Conservation (phyloP, 2,329 filamentous ascomycete species). For the Colletotrichum gloeosporioides region DNA sequence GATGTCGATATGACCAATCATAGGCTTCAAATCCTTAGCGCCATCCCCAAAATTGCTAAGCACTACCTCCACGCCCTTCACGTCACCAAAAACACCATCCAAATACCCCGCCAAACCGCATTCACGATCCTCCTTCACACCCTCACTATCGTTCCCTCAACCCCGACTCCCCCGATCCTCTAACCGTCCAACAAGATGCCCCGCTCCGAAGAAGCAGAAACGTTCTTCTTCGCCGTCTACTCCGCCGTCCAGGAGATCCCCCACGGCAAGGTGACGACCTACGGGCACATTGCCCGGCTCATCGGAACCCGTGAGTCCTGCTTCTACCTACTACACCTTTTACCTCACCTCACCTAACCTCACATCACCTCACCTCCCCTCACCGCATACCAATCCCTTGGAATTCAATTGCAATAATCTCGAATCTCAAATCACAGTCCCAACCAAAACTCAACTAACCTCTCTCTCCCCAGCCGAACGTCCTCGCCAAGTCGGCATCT, state of each 20-base stretch:
- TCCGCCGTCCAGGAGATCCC: conserved; percentile 86
- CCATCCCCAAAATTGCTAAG: neutral
- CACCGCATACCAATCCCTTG: neutral
- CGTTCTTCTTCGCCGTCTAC: conserved; percentile 82
- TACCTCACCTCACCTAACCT: neutral
- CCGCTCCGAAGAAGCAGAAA: conserved; percentile 74
- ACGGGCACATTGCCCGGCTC: conserved; percentile 79
- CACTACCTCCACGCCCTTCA: neutral
- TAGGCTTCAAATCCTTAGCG: neutral
- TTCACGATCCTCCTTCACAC: neutral
- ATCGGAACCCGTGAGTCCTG: conserved; percentile 71
- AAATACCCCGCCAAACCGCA: neutral
- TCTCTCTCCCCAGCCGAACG: conserved; percentile 61
- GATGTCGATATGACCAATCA: neutral
- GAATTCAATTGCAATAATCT: neutral
- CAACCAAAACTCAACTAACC: neutral
- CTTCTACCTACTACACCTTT: neutral
- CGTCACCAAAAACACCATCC: neutral
- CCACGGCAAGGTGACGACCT: conserved; percentile 81
- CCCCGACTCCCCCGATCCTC: neutral
- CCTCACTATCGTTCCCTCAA: neutral
- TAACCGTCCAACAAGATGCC: conserved; percentile 52
- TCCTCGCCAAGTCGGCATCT: conserved; percentile 86
- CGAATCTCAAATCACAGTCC: neutral
- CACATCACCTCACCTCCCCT: neutral